Percentiles rank a stretch among this genome's conserved stretches.
These are phyloP conservation scores for Tricladium varicosporioides DNA, from an alignment of 2,329 filamentous ascomycete genomes.

Conservation along the genomic window DNA sequence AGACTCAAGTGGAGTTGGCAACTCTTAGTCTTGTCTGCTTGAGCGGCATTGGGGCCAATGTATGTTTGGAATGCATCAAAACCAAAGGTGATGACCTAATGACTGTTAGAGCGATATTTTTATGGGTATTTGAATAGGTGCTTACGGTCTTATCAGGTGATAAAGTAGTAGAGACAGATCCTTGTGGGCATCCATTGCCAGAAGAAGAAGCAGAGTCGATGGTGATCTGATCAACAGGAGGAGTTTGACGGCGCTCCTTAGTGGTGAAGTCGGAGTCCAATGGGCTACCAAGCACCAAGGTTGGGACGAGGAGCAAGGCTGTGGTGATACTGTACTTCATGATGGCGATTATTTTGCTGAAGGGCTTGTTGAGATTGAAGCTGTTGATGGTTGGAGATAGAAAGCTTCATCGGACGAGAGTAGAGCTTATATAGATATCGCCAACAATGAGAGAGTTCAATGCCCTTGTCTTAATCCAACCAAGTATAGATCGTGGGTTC, in stretches of 20 bases:
- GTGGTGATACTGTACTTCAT: slow-evolving; percentile 17
- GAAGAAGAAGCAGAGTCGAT: slow-evolving; percentile 17
- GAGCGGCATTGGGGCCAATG: slow-evolving; percentile 18
- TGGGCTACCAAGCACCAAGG: slow-evolving; percentile 15
- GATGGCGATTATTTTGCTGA: background rate
- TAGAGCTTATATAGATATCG: slow-evolving; percentile 16
- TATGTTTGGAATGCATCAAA: slow-evolving; percentile 24
- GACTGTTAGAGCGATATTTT: too few species aligned
- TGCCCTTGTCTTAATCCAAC: background rate
- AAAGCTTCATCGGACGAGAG: background rate
- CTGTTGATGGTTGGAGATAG: slow-evolving; percentile 2
- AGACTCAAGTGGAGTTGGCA: slow-evolving; percentile 24
- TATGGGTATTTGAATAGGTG: background rate
- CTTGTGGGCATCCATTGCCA: slow-evolving; percentile 23
- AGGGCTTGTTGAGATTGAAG: background rate
- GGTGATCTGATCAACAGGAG: slow-evolving; percentile 15
- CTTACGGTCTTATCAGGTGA: slow-evolving; percentile 17
- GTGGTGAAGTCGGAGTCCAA: slow-evolving; percentile 6
- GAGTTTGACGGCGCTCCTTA: slow-evolving; percentile 2
- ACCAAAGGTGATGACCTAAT: slow-evolving; percentile 11
- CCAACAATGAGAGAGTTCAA: background rate
- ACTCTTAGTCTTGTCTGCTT: slow-evolving; percentile 21
- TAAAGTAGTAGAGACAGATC: slow-evolving; percentile 15
- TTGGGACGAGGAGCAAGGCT: slow-evolving; percentile 16
- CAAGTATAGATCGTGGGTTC: slow-evolving; percentile 1